phyloP scores from a whole-genome alignment of 495 filamentous ascomycete genomes.

The Penicillium bovifimosum region DNA sequence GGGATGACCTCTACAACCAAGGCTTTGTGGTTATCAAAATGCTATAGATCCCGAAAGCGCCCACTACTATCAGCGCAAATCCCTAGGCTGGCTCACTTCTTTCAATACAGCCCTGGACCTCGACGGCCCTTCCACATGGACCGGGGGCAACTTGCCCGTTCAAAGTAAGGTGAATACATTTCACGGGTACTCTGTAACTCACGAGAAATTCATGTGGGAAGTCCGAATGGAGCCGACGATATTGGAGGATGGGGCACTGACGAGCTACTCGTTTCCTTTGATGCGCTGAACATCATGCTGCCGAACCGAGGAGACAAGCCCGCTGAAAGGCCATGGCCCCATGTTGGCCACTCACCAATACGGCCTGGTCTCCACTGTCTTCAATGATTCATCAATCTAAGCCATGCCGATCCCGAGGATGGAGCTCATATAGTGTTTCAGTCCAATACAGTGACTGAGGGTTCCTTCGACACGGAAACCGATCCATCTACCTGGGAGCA shows the following conservation, averaged over 20 bases:
- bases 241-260: conserved; percentile 22
- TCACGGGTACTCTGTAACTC: conserved; percentile 28
- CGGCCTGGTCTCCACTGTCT: conserved; percentile 34
- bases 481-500: conserved; percentile 22
- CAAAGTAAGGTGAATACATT: conserved; percentile 27
- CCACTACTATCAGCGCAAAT: conserved; percentile 22
- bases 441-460: conserved; percentile 27
- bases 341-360: conserved; percentile 23
- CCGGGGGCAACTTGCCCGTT: conserved; percentile 23
- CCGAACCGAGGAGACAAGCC: conserved; percentile 12
- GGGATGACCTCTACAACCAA: conserved; percentile 28
- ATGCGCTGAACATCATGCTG: neutral
- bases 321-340: conserved; percentile 16
- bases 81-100: conserved; percentile 23
- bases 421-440: conserved; percentile 17
- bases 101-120: conserved; percentile 23
- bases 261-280: conserved; percentile 14
- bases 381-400: conserved; percentile 41
- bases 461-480: conserved; percentile 32
- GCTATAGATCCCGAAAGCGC: conserved; percentile 20
- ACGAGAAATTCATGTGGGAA: conserved; percentile 46
- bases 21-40: conserved; percentile 29
- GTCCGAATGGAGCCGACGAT: conserved; percentile 35
- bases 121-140: conserved; percentile 31
- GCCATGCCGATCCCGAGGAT: conserved; percentile 29